Percentiles rank a stretch among this genome's conserved stretches.
Conservation (phyloP, 106 monocot species). For the Cymbidium sinense region DNA sequence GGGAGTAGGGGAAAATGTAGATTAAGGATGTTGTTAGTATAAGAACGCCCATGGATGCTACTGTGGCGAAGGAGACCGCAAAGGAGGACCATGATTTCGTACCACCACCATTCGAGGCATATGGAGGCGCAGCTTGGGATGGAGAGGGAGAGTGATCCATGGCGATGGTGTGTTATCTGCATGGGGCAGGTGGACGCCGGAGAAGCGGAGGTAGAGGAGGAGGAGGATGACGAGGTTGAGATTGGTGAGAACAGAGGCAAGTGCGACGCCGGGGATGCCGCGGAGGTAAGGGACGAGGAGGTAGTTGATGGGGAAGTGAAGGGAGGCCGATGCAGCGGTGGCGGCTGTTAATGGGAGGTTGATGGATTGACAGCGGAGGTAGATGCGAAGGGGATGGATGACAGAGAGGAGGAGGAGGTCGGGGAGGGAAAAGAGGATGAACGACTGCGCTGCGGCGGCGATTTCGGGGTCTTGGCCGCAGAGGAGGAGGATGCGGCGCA, state of each 20-base stretch:
- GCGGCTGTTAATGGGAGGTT: slow-evolving; percentile 23
- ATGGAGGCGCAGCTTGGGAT: slow-evolving; percentile 33
- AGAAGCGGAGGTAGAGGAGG: slow-evolving; percentile 20
- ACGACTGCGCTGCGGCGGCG: slow-evolving; percentile 26
- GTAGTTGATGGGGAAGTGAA: slow-evolving; percentile 40
- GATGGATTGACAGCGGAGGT: slow-evolving; percentile 42
- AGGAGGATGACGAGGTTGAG: slow-evolving; percentile 27
- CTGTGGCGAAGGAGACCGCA: slow-evolving; percentile 30
- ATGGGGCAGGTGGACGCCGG: slow-evolving; percentile 5
- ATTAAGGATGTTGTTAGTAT: slow-evolving; percentile 52
- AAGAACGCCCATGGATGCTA: slow-evolving; percentile 36
- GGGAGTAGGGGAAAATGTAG: slow-evolving; percentile 59
- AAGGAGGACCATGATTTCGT: slow-evolving; percentile 68
- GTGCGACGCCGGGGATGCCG: slow-evolving; percentile 14
- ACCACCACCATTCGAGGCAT: slow-evolving; percentile 95
- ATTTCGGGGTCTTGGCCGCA: slow-evolving; percentile 30
- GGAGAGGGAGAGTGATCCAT: slow-evolving; percentile 20
- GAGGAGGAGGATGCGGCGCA: slow-evolving; percentile 33
- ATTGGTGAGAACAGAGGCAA: slow-evolving; percentile 20
- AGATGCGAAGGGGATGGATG: slow-evolving; percentile 44
- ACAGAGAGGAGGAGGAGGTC: slow-evolving; percentile 43
- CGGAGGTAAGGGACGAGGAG: slow-evolving; percentile 21
- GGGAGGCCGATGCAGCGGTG: slow-evolving; percentile 16
- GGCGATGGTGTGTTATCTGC: slow-evolving; percentile 8
- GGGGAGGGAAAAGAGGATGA: slow-evolving; percentile 38